Evolutionary conservation across 352 stramenopile species (phyloP).

Genomic region (Pythium guiyangense): DNA sequence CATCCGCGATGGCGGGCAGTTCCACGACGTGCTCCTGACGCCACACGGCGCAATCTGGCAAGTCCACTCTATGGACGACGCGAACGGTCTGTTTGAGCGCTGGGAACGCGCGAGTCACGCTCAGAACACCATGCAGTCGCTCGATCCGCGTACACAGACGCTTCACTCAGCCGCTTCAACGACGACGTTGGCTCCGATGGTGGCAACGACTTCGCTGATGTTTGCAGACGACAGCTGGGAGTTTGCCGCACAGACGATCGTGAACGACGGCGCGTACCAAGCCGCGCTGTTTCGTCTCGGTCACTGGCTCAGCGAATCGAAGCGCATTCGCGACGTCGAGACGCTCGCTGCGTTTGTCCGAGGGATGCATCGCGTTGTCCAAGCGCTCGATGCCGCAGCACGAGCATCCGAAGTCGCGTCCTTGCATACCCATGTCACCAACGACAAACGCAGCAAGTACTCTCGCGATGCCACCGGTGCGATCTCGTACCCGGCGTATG

Average conservation of each 20-base stretch:
- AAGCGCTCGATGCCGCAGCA: not conserved
- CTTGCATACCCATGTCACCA: too few species aligned
- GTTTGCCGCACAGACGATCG: slow-evolving; percentile 43
- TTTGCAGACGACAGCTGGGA: slow-evolving; percentile 44
- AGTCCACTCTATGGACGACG: slow-evolving; percentile 13
- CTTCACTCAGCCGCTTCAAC: not conserved
- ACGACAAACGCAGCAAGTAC: not conserved
- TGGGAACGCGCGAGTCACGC: slow-evolving; percentile 13
- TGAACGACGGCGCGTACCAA: slow-evolving; percentile 54
- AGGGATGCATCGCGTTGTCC: slow-evolving; percentile 17
- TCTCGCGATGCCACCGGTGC: not conserved
- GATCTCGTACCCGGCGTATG: slow-evolving; percentile 46
- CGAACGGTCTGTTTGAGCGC: slow-evolving; percentile 11
- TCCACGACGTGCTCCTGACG: slow-evolving; percentile 31
- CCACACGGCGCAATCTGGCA: slow-evolving; percentile 47
- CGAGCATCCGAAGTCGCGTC: not conserved
- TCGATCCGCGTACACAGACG: not conserved
- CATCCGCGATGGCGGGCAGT: slow-evolving; percentile 29
- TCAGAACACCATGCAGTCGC: not conserved
- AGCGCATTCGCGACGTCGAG: slow-evolving; percentile 17
- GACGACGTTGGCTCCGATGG: too few species aligned
- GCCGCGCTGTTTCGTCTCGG: slow-evolving; percentile 28
- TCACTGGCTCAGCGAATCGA: slow-evolving; percentile 31
- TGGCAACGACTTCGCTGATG: not conserved
- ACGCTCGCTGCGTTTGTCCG: slow-evolving; percentile 29